Base-by-base conservation (phyloP, 2,329 filamentous ascomycete genomes). In the Ophidiomyces ophidiicola region DNA sequence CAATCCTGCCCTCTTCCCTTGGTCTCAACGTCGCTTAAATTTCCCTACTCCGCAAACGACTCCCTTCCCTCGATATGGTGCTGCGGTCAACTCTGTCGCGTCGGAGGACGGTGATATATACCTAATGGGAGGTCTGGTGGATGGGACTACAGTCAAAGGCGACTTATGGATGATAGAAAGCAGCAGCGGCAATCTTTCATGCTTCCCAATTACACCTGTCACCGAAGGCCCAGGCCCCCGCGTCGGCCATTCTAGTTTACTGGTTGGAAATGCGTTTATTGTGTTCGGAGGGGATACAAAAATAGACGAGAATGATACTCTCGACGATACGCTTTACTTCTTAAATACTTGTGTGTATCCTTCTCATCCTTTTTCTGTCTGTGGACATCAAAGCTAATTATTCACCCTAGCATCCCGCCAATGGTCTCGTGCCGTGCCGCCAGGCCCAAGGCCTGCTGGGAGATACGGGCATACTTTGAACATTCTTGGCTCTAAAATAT, bases 281-380 rank as follows among this genome's bases (percentile, higher is more conserved):
- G 90, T 98, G 8, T 98, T 96, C 56, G 92, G 90, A 35, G 90
- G 90, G 56, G 92, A 98, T 60, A 98, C 90, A 36, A 98, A 98
- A 62, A 81, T 94, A 57, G 86, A 94, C 40, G 90, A 96, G 54
- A 76, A 77, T 21, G 90, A 98, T 60, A 71, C 83, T 34, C 67
- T 98, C 42, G 90, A 98, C 53, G 88, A 98, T 63, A 96, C 90
- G 0, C 68, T 98, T 8, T 98, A 98, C 62, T 72, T 98, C 36
- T 70, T 98, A 36, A 98, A 98, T 64, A 98, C 90, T 35, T 94
- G 90, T 96, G 71, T 66, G 88, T 69, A 39, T 44, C 18, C 30
- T 18, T 24, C 7, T 3, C 7, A 1, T 11, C 5, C 7, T 15
- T 29, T 20, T 17, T 7, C 6, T 28, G 19, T 28, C 32, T n/a